Conservation (phyloP, 495 filamentous ascomycete genomes). For the Aspergillus panamensis region DNA sequence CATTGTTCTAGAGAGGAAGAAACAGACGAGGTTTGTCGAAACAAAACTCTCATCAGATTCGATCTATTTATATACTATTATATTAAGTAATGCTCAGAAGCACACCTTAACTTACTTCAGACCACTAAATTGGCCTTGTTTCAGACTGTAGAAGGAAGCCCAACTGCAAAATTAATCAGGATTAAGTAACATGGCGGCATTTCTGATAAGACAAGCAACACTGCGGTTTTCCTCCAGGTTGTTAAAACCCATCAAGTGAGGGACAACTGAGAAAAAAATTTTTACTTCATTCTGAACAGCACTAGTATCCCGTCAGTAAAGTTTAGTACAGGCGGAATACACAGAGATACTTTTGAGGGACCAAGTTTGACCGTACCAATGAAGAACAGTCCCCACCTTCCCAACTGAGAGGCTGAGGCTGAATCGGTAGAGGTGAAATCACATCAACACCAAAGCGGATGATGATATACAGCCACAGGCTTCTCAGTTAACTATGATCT, state of each 20-base stretch:
- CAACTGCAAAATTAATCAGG: background rate
- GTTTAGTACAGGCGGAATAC: background rate
- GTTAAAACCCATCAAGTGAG: no score
- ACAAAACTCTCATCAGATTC: constrained; percentile 1
- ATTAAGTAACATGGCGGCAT: no score
- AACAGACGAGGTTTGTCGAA: background rate
- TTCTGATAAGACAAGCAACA: no score
- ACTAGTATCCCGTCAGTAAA: background rate
- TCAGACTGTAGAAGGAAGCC: background rate
- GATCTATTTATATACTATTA: constrained; percentile 1
- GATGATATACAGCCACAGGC: background rate
- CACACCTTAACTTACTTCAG: constrained; percentile 1
- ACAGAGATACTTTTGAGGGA: background rate
- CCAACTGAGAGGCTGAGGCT: background rate
- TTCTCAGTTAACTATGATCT: background rate
- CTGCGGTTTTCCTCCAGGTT: no score
- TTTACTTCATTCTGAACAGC: background rate
- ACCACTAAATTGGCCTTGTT: background rate
- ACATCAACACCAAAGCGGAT: constrained; percentile 1
- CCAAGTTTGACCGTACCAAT: background rate
- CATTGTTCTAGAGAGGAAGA: background rate
- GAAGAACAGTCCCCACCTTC: constrained; percentile 2
- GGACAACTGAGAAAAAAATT: no score
- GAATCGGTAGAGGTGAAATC: background rate
- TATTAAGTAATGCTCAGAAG: background rate